These are phyloP conservation scores for Blastobotrys chiropterorum DNA, from an alignment of 805 yeast genomes.

Conservation along the genomic window DNA sequence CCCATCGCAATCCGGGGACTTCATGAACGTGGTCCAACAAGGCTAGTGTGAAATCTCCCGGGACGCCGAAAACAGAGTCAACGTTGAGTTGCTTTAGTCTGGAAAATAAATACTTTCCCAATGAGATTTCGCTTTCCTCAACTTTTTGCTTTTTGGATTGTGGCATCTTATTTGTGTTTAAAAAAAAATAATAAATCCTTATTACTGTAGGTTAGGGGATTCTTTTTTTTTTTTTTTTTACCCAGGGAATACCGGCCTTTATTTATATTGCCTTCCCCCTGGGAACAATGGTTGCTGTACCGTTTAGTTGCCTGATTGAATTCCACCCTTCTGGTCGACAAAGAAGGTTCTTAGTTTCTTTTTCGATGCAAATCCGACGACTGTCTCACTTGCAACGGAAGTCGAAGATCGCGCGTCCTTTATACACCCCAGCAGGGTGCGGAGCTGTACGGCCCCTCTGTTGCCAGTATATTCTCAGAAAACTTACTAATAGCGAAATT, in stretches of 20 bases:
- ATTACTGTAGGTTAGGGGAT: too few relatives aligned
- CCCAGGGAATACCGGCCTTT: not conserved
- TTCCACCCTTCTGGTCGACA: not conserved
- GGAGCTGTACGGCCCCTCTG: too few relatives aligned
- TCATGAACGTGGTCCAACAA: constrained; percentile 63
- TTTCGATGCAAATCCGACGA: not conserved
- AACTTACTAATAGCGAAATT: too few relatives aligned
- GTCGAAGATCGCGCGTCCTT: too few relatives aligned
- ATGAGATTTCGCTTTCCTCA: constrained; percentile 35
- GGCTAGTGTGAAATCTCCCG: constrained; percentile 54
- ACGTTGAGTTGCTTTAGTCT: constrained; percentile 68
- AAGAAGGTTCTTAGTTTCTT: not conserved
- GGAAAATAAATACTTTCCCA: constrained; percentile 75
- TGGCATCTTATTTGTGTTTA: not conserved
- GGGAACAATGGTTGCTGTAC: not conserved
- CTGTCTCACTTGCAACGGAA: not conserved
- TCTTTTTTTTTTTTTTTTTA: too few relatives aligned
- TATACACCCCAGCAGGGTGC: not conserved
- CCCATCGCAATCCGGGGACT: constrained; percentile 64
- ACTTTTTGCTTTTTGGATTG: constrained; percentile 2
- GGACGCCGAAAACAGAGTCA: constrained; percentile 47
- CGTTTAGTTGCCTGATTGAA: not conserved
- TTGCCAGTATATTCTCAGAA: too few relatives aligned
- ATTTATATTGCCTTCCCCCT: not conserved
- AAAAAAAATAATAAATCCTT: too few relatives aligned